These are phyloP conservation scores for Ceriops zippeliana DNA, from an alignment of 345 rosid genomes.

Conservation along the genomic window DNA sequence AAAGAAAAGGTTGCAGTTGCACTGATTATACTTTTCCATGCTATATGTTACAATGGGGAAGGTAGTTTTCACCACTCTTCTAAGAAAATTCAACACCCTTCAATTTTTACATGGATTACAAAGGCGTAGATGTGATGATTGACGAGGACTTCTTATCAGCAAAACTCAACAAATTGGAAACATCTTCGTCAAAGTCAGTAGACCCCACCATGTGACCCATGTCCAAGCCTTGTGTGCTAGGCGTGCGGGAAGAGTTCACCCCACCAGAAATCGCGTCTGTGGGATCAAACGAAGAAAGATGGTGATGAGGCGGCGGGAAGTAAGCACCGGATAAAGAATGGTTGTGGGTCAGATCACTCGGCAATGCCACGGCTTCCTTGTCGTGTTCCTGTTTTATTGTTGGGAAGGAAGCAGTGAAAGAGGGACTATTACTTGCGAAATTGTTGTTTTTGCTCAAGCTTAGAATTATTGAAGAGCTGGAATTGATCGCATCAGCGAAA, in stretches of 20 bases:
- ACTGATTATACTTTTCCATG: too few species aligned
- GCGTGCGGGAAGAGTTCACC: constrained; percentile 21
- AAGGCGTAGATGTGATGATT: background rate
- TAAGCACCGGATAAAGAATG: constrained; percentile 23
- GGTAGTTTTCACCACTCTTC: too few species aligned
- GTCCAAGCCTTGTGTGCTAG: constrained; percentile 11
- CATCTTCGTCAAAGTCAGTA: constrained; percentile 10
- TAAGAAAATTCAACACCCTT: background rate
- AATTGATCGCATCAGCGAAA: constrained; percentile 4
- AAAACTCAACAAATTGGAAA: constrained; percentile 5
- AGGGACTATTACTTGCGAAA: background rate
- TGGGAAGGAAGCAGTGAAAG: constrained; percentile 11
- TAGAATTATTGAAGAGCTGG: background rate
- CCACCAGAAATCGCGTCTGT: constrained; percentile 24
- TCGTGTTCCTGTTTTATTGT: constrained; percentile 26
- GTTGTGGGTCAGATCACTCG: constrained; percentile 9
- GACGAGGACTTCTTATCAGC: background rate
- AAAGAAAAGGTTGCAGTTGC: too few species aligned
- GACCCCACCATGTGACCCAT: constrained; percentile 12
- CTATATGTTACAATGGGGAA: too few species aligned
- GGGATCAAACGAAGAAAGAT: constrained; percentile 8
- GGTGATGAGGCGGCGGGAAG: constrained; percentile 7
- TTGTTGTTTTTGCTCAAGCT: background rate
- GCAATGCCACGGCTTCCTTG: background rate
- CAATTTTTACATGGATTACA: background rate